Base-by-base conservation (phyloP, 257 asterid species). In the Gardenia jasminoides region DNA sequence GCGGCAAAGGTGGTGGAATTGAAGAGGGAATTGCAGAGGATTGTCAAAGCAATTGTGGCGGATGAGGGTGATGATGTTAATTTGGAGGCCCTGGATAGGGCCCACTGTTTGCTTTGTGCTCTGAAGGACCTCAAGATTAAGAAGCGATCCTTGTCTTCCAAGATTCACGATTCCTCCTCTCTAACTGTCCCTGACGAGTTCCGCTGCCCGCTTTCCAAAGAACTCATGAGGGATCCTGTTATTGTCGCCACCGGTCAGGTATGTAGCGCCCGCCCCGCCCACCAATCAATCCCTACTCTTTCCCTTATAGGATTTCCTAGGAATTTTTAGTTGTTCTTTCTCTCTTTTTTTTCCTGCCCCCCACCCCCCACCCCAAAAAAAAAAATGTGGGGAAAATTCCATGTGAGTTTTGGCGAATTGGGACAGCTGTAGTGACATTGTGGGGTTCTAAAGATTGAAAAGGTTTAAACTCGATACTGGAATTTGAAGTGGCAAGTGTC, bases 201-300 rank as follows among this genome's bases (percentile, higher is more conserved):
- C 70, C 87, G 83, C 39, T 96, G 99, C 80, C 98, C 98, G 12
- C 92, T 96, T 41, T 96, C 98, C 0, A 91, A 87, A 80, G 87
- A 91, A 65, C 88, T 93, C 70, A 91, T 96, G 96, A 88, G 91
- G 66, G 99, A 96, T 88, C 99, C 98, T 72, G 98, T 96, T 74
- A 82, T 96, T 82, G 64, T 93, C 70, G 61, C 95, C 84, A 85
- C 92, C 71, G 99, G 98, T 78, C 94, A 89, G 99, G 99, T 96
- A 76, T 67, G 81, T 74, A 1, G n/a, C n/a, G n/a, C n/a, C n/a
- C n/a, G n/a, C n/a, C n/a, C n/a, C 50, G 22, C 47, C 33, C 3
- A 1, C 44, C 71, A 54, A 41, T n/a, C 20, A 54, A 56, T 33
- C 16, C 0, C 4, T 30, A 43, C 26, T 28, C 6, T 36, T 4